These are phyloP conservation scores for Coemansia sp. DNA, from an alignment of 192 early-diverging fungal species.

Conservation along the genomic window DNA sequence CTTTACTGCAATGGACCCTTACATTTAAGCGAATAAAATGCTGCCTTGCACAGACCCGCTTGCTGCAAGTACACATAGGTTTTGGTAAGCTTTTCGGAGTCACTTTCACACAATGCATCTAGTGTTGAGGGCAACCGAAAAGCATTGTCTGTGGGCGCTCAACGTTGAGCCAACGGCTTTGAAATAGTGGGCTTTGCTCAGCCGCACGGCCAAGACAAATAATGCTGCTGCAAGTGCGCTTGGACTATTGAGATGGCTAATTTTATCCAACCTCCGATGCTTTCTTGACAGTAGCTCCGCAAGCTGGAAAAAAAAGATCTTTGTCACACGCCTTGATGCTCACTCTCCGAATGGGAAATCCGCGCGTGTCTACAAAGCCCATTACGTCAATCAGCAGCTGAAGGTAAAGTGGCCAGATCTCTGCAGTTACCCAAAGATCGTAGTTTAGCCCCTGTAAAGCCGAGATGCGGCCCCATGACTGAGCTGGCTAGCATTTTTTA, in stretches of 20 bases:
- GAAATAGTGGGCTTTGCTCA: constrained; percentile 54
- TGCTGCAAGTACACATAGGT: constrained; percentile 23
- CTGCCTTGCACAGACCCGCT: not conserved
- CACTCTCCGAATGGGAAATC: constrained; percentile 64
- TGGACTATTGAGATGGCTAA: constrained; percentile 60
- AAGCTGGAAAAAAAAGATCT: constrained; percentile 54
- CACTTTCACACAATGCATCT: constrained; percentile 29
- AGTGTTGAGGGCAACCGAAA: constrained; percentile 46
- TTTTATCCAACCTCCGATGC: constrained; percentile 57
- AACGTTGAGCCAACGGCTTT: constrained; percentile 62
- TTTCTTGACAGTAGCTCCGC: constrained; percentile 31
- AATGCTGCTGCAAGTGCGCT: constrained; percentile 44
- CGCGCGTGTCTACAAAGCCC: constrained; percentile 59
- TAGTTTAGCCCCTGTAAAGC: constrained; percentile 62
- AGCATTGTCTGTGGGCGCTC: constrained; percentile 52
- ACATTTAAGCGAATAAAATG: too few species aligned
- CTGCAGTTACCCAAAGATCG: constrained; percentile 41
- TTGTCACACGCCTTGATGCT: constrained; percentile 45
- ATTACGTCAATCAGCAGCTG: constrained; percentile 49
- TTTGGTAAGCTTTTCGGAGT: constrained; percentile 36
- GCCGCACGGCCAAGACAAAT: constrained; percentile 57
- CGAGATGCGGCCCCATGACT: constrained; percentile 13
- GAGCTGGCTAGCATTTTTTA: constrained; percentile 20
- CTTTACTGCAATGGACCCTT: too few species aligned
- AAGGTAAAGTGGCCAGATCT: constrained; percentile 40